Conservation (phyloP, 306 rosid genomes). For the Cucurbita argyrosperma region DNA sequence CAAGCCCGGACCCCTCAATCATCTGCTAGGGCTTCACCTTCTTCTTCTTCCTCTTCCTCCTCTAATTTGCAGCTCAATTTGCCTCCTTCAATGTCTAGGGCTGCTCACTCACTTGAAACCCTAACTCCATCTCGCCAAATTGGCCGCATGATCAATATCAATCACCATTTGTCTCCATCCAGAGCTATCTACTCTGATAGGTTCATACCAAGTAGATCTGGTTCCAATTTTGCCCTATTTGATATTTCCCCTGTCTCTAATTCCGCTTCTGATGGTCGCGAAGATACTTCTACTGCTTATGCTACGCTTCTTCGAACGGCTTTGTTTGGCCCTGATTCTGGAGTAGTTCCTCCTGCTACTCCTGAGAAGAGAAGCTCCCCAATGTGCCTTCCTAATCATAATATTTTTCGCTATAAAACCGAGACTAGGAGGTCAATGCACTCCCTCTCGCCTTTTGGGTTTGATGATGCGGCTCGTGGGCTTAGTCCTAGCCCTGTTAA, state of each 20-base stretch:
- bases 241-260: slow-evolving; percentile 29
- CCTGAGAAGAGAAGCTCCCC: slow-evolving; percentile 44
- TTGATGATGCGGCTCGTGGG: slow-evolving; percentile 55
- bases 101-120: slow-evolving; percentile 22
- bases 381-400: slow-evolving; percentile 47
- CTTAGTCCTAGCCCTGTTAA: slow-evolving; percentile 52
- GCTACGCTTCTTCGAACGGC: slow-evolving; percentile 61
- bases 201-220: slow-evolving; percentile 80
- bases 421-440: slow-evolving; percentile 82
- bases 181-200: slow-evolving; percentile 84
- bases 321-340: slow-evolving; percentile 66
- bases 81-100: slow-evolving; percentile 24
- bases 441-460: slow-evolving; percentile 65
- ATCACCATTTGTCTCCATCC: slow-evolving; percentile 61
- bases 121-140: slow-evolving; percentile 47
- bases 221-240: slow-evolving; percentile 60
- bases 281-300: slow-evolving; percentile 53
- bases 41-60: slow-evolving; percentile 4
- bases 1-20: slow-evolving; percentile 14
- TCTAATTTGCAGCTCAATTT: slow-evolving; percentile 24
- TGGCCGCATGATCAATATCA: slow-evolving; percentile 58
- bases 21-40: slow-evolving; percentile 10
- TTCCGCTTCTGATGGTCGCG: slow-evolving; percentile 33
- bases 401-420: slow-evolving; percentile 80
- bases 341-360: slow-evolving; percentile 39